A percentile compares a stretch with the other conserved stretches of the same genome.
phyloP scores from a whole-genome alignment of 2,329 filamentous ascomycete genomes.

The Penicillium sp. region DNA sequence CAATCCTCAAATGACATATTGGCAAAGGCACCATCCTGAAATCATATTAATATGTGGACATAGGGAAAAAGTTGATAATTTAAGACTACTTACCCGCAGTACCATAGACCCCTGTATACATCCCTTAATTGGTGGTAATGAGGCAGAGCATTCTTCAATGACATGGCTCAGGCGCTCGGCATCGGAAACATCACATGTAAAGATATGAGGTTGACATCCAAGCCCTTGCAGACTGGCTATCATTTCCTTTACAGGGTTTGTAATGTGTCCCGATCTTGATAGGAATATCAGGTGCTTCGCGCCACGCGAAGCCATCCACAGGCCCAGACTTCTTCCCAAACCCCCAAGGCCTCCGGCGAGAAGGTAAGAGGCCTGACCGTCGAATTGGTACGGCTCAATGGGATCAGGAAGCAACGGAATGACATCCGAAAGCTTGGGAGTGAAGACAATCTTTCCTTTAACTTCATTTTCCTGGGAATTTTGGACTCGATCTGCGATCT shows the following conservation, averaged over 20 bases:
- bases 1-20: constrained; percentile 42
- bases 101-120: constrained; percentile 27
- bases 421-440: neutral
- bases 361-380: constrained; percentile 15
- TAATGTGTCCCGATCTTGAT: constrained; percentile 12
- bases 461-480: neutral
- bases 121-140: constrained; percentile 24
- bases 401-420: constrained; percentile 6
- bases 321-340: constrained; percentile 20
- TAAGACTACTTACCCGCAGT: constrained; percentile 13
- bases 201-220: constrained; percentile 16
- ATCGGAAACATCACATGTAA: constrained; percentile 19
- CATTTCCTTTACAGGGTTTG: constrained; percentile 11
- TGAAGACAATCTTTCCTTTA: constrained; percentile 13
- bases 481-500: constrained; percentile 8
- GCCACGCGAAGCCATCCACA: constrained; percentile 23
- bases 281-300: constrained; percentile 21
- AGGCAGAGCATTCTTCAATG: neutral
- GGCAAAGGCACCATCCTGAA: constrained; percentile 17
- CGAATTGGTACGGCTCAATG: constrained; percentile 11
- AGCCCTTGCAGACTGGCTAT: constrained; percentile 5
- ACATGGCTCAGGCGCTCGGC: constrained; percentile 2
- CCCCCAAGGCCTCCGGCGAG: constrained; percentile 27
- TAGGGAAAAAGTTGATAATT: neutral
- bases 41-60: neutral